Conservation (phyloP, 2,329 filamentous ascomycete genomes). For the Beauveria sp. region DNA sequence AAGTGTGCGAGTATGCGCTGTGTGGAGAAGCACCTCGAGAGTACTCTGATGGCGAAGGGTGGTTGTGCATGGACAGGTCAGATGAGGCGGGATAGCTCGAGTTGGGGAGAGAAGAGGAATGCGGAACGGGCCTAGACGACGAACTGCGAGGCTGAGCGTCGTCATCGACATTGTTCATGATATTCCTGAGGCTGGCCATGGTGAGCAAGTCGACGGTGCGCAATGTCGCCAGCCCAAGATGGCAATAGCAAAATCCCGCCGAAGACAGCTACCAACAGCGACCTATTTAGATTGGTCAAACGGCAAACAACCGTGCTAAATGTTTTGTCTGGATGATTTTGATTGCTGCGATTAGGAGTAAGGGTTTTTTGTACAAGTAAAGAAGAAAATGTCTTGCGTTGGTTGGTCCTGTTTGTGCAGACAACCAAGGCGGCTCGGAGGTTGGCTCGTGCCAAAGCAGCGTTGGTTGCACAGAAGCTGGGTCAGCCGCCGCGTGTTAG, state of each 20-base stretch:
- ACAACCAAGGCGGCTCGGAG: not conserved
- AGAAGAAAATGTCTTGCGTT: not conserved
- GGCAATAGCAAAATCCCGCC: slow-evolving; percentile 16
- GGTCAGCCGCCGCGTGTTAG: slow-evolving; percentile 11
- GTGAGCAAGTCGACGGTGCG: slow-evolving; percentile 30
- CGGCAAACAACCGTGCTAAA: not conserved
- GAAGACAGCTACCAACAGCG: not conserved
- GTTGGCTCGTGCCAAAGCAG: slow-evolving; percentile 4
- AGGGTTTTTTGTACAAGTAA: not conserved
- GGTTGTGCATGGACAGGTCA: slow-evolving; percentile 20
- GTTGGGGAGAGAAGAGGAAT: slow-evolving; percentile 2
- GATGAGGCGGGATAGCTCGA: slow-evolving; percentile 33
- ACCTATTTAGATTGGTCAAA: not conserved
- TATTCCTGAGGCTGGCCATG: slow-evolving; percentile 50
- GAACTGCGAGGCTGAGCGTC: slow-evolving; percentile 23
- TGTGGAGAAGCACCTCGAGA: slow-evolving; percentile 27
- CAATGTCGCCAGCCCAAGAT: slow-evolving; percentile 20
- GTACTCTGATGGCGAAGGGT: slow-evolving; percentile 24
- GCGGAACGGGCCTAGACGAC: not conserved
- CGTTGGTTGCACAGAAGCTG: slow-evolving; percentile 2
- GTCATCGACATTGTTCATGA: slow-evolving; percentile 49
- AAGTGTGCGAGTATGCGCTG: slow-evolving; percentile 14
- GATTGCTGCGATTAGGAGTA: not conserved
- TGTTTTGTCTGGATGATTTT: not conserved
- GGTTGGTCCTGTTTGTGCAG: not conserved